These are phyloP conservation scores for Alternaria sp. DNA, from an alignment of 2,329 filamentous ascomycete species.

Conservation along the genomic window DNA sequence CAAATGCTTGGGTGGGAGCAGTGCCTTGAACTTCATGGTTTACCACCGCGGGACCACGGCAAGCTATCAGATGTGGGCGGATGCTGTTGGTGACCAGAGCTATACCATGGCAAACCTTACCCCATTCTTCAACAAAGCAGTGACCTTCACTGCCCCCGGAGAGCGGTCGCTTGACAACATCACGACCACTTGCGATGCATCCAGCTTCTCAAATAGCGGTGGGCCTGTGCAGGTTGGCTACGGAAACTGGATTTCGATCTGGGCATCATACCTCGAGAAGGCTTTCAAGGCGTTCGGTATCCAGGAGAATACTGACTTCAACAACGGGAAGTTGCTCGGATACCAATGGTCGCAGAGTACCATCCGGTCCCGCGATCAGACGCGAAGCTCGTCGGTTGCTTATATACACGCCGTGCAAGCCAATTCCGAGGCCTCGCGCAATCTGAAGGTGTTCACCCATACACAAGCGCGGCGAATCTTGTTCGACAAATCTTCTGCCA, in stretches of 20 bases:
- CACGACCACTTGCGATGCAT: neutral
- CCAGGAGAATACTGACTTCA: neutral
- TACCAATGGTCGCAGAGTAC: neutral
- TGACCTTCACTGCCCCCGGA: conserved; percentile 36
- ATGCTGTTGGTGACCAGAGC: conserved; percentile 37
- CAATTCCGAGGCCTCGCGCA: neutral
- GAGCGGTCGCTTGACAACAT: neutral
- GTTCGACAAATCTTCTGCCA: neutral
- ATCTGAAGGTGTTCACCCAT: neutral
- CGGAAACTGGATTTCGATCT: neutral
- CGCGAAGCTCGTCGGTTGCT: neutral
- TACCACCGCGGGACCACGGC: conserved; percentile 33
- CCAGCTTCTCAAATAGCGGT: neutral
- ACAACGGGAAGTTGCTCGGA: neutral
- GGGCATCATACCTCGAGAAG: neutral
- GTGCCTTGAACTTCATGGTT: conserved; percentile 32
- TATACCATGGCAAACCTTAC: conserved; percentile 36
- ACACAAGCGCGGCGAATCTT: neutral
- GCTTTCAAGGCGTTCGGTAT: neutral
- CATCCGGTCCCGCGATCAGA: neutral
- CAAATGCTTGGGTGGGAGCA: conserved; percentile 40
- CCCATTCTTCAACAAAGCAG: conserved; percentile 37
- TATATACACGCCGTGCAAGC: neutral
- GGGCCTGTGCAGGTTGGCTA: neutral
- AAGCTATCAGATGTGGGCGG: conserved; percentile 39